Evolutionary conservation across 257 asterid genomes (phyloP).

Genomic region (Solanum chaucha): DNA sequence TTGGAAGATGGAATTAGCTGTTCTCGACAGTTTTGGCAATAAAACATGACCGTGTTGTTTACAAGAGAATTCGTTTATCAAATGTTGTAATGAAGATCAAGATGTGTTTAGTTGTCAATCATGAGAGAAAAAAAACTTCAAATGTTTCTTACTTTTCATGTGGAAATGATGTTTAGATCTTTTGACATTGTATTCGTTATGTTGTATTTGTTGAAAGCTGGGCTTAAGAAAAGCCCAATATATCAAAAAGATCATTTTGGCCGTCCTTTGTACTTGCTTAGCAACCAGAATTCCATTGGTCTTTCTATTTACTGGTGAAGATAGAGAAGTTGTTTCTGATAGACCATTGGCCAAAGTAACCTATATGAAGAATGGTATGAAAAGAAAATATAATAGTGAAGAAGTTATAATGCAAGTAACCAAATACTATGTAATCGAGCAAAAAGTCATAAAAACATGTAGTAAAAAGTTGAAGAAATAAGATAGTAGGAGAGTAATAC

Average conservation of each 20-base stretch:
- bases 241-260: background rate
- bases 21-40: conserved; percentile 13
- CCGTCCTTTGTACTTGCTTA: background rate
- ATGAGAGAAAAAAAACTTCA: background rate
- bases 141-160: background rate
- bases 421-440: background rate
- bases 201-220: background rate
- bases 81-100: background rate
- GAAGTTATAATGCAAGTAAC: background rate
- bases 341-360: background rate
- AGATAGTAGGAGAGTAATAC: background rate
- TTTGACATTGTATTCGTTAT: background rate
- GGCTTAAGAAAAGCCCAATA: background rate
- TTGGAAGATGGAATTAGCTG: conserved; percentile 7
- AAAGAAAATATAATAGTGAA: too few species aligned
- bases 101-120: background rate
- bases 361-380: background rate
- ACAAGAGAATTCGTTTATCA: background rate
- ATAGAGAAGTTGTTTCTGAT: background rate
- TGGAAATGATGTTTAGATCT: background rate
- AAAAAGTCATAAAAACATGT: background rate
- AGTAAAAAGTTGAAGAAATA: background rate
- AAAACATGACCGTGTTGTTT: background rate
- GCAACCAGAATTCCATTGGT: background rate
- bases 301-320: background rate